These are phyloP conservation scores for Serendipita sp. DNA, from an alignment of 768 basidiomycete species.

Conservation along the genomic window DNA sequence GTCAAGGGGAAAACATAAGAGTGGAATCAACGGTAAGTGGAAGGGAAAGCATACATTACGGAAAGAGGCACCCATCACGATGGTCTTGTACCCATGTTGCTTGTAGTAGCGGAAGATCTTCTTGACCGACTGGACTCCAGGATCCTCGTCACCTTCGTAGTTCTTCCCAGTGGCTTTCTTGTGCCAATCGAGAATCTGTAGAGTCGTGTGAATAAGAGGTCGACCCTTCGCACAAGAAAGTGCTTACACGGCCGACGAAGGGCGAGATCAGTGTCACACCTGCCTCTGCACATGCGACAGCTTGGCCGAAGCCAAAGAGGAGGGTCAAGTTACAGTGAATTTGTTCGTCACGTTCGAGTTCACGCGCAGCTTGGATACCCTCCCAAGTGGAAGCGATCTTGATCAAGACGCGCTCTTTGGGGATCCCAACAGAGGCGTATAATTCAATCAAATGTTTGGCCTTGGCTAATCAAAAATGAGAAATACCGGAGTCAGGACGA, in stretches of 20 bases:
- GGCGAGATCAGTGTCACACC: conserved; percentile 97
- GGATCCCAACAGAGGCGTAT: conserved; percentile 86
- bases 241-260: conserved; percentile 86
- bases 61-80: conserved; percentile 99
- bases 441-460: conserved; percentile 63
- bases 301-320: conserved; percentile 96
- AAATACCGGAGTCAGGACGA: not conserved
- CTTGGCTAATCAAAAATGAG: conserved; percentile 13
- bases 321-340: conserved; percentile 99
- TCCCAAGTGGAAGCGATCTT: conserved; percentile 99
- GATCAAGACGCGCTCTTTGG: conserved; percentile 89
- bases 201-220: conserved; percentile 8
- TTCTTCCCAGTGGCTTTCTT: conserved; percentile 74
- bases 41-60: conserved; percentile 54
- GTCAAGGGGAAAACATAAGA: not conserved
- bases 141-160: conserved; percentile 85
- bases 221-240: conserved; percentile 12
- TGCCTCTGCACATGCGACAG: conserved; percentile 97
- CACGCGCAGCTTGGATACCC: conserved; percentile 96
- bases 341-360: conserved; percentile 78
- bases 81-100: conserved; percentile 94
- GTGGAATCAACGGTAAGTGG: not conserved
- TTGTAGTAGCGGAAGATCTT: conserved; percentile 99
- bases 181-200: conserved; percentile 96
- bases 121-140: conserved; percentile 89